Percentiles rank a stretch among this genome's conserved stretches.
Conservation (phyloP, 129 eudicot species). For the Silybum marianum region DNA sequence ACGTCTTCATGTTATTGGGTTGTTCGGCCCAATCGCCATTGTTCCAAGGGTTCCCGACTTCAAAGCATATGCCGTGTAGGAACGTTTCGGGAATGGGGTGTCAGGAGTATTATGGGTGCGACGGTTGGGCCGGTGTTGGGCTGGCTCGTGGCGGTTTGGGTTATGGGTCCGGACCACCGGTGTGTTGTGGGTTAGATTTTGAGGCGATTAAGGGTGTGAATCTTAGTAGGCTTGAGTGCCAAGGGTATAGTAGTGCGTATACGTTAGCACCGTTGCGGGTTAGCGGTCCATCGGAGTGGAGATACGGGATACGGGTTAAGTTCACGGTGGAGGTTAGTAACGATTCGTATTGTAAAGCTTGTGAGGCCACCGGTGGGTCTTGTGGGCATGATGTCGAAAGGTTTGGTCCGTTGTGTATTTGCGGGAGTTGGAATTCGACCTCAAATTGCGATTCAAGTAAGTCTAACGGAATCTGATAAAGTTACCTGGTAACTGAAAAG, state of each 20-base stretch:
- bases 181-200: conserved; percentile 75
- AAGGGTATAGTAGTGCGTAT: conserved; percentile 94
- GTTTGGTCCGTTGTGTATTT: conserved; percentile 63
- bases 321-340: conserved; percentile 60
- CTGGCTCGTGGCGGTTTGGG: conserved; percentile 54
- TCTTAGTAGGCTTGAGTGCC: conserved; percentile 74
- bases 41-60: conserved; percentile 78
- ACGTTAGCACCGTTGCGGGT: conserved; percentile 76
- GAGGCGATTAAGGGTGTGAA: conserved; percentile 73
- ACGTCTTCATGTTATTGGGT: conserved; percentile 82
- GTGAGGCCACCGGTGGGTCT: conserved; percentile 89
- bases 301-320: conserved; percentile 89
- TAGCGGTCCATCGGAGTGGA: conserved; percentile 75
- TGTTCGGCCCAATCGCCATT: conserved; percentile 86
- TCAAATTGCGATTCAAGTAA: conserved; percentile 85
- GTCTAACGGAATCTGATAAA: neutral
- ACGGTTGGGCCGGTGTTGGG: conserved; percentile 68
- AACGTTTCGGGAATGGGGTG: conserved; percentile 95
- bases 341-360: conserved; percentile 71
- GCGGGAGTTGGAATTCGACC: conserved; percentile 92
- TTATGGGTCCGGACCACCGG: conserved; percentile 81
- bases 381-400: conserved; percentile 72
- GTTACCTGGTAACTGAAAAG: too few relatives aligned
- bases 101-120: conserved; percentile 83
- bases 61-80: conserved; percentile 75